Evolutionary conservation across 2,329 filamentous ascomycete genomes (phyloP).

Genomic region (Fusarium caatingaense): DNA sequence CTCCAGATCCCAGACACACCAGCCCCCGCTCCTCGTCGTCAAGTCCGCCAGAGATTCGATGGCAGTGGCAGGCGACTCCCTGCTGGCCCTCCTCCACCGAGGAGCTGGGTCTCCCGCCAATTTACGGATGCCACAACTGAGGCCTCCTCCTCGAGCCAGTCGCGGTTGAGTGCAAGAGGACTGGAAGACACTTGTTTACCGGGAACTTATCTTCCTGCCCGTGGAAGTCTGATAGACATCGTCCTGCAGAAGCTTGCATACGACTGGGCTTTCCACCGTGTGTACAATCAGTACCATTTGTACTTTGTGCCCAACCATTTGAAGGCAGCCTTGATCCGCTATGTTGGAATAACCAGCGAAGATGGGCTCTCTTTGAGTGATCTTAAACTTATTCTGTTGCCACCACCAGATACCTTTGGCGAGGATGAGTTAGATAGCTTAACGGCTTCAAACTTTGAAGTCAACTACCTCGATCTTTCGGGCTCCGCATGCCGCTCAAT

Average conservation of each 20-base stretch:
- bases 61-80: conserved; percentile 63
- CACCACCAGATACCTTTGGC: conserved; percentile 45
- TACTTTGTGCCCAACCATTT: conserved; percentile 66
- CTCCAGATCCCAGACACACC: conserved; percentile 70
- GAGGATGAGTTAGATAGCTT: conserved; percentile 46
- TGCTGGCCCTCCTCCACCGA: conserved; percentile 68
- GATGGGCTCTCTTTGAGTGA: conserved; percentile 63
- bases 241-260: conserved; percentile 62
- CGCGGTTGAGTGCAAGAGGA: conserved; percentile 34
- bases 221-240: conserved; percentile 63
- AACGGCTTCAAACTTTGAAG: conserved; percentile 46
- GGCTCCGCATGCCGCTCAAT: conserved; percentile 63
- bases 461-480: conserved; percentile 66
- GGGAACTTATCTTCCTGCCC: conserved; percentile 57
- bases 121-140: conserved; percentile 26
- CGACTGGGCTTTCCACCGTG: conserved; percentile 66
- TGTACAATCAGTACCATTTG: conserved; percentile 68
- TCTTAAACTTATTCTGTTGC: conserved; percentile 59
- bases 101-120: conserved; percentile 62
- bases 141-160: conserved; percentile 34
- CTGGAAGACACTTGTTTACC: conserved; percentile 54
- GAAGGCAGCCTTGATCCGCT: conserved; percentile 63
- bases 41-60: conserved; percentile 57
- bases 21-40: conserved; percentile 61
- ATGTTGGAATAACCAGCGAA: conserved; percentile 58